A percentile compares a stretch with the other conserved stretches of the same genome.
phyloP scores from a whole-genome alignment of 441 rosid genomes.

The Macaranga tanarius region DNA sequence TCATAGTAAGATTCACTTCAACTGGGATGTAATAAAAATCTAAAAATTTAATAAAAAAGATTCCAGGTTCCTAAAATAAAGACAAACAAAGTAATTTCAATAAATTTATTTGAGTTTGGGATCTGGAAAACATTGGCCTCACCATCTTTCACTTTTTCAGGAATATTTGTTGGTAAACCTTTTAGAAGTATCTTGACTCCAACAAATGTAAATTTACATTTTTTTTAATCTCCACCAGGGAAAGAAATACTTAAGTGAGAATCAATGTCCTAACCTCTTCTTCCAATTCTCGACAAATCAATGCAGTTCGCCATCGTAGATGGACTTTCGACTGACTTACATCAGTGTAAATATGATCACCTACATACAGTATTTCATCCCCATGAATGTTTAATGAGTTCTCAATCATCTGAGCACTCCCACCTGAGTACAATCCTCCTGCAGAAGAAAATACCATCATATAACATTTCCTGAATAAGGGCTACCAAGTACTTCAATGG shows the following conservation, averaged over 20 bases:
- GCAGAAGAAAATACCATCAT: slow-evolving; percentile 27
- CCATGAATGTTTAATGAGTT: slow-evolving; percentile 84
- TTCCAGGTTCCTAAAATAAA: background rate
- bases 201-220: background rate
- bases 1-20: slow-evolving; percentile 14
- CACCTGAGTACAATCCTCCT: slow-evolving; percentile 95
- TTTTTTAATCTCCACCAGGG: background rate
- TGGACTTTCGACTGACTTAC: slow-evolving; percentile 93
- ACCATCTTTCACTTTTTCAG: background rate
- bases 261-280: slow-evolving; percentile 61
- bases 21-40: background rate
- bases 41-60: background rate
- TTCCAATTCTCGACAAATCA: slow-evolving; percentile 92
- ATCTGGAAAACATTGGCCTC: background rate
- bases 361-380: slow-evolving; percentile 91
- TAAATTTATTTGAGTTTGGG: background rate
- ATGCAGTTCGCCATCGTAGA: slow-evolving; percentile 94
- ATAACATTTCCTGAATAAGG: slow-evolving; percentile 5
- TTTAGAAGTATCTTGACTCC: background rate
- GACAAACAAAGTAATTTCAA: background rate
- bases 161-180: background rate
- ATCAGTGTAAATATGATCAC: slow-evolving; percentile 97
- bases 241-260: slow-evolving; percentile 5
- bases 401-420: slow-evolving; percentile 98
- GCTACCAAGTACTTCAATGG: background rate